phyloP scores from a whole-genome alignment of 2,329 filamentous ascomycete species.

The Zasmidium citrigriseum region DNA sequence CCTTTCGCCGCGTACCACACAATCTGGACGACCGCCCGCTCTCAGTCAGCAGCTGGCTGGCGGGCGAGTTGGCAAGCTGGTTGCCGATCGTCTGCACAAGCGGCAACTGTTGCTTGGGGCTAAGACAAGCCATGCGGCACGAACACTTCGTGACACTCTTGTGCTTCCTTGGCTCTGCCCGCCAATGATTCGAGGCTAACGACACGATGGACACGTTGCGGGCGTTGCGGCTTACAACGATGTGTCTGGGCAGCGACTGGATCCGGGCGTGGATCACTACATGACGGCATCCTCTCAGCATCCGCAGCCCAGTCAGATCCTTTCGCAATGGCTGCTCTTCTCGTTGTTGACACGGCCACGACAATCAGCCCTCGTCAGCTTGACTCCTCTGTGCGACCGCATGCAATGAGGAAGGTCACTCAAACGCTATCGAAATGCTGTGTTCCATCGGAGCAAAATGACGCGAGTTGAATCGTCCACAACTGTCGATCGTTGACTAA shows the following conservation, averaged over 20 bases:
- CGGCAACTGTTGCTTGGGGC: constrained; percentile 12
- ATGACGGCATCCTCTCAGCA: neutral
- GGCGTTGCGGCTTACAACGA: constrained; percentile 15
- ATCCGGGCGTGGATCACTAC: neutral
- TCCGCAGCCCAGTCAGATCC: neutral
- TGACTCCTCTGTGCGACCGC: neutral
- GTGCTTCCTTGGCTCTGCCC: constrained; percentile 20
- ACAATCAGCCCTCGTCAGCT: too few species aligned
- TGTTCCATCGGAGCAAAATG: neutral
- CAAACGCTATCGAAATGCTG: neutral
- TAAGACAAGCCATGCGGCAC: constrained; percentile 15
- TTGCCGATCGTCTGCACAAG: constrained; percentile 15
- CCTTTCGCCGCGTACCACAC: too few species aligned
- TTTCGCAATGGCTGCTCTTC: neutral
- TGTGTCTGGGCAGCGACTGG: constrained; percentile 8
- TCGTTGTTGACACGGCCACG: neutral
- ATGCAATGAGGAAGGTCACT: neutral
- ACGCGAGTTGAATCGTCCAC: neutral
- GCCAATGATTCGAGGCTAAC: constrained; percentile 5
- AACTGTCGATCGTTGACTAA: neutral
- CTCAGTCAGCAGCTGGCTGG: constrained; percentile 3
- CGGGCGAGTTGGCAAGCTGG: neutral
- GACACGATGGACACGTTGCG: constrained; percentile 20
- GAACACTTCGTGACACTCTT: constrained; percentile 10
- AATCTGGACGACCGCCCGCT: neutral